phyloP scores from a whole-genome alignment of 441 rosid species.

The Erodium moschatum region DNA sequence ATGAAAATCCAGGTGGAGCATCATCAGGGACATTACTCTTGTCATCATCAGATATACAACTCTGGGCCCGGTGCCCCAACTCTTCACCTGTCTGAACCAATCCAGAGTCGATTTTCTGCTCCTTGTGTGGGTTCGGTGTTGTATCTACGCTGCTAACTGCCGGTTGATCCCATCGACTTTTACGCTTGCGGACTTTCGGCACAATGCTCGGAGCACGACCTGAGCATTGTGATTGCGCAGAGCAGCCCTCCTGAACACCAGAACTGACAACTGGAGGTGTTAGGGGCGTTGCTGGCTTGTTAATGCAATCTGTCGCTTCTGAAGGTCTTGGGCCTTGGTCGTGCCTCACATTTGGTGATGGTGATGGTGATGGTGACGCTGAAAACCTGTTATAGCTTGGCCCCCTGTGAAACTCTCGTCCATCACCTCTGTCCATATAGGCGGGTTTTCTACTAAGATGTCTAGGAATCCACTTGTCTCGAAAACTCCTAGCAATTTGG shows the following conservation, averaged over 20 bases:
- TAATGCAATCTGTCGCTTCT: slow-evolving; percentile 34
- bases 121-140: slow-evolving; percentile 21
- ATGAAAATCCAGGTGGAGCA: slow-evolving; percentile 76
- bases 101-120: slow-evolving; percentile 14
- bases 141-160: slow-evolving; percentile 16
- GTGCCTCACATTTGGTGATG: slow-evolving; percentile 36
- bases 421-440: slow-evolving; percentile 54
- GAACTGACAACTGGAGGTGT: slow-evolving; percentile 28
- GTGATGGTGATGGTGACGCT: slow-evolving; percentile 23
- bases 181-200: slow-evolving; percentile 75
- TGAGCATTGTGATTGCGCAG: slow-evolving; percentile 21
- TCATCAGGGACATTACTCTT: slow-evolving; percentile 37
- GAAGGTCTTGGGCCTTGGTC: slow-evolving; percentile 43
- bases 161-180: slow-evolving; percentile 97
- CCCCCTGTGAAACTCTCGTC: slow-evolving; percentile 40
- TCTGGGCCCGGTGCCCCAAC: too few relatives aligned
- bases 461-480: slow-evolving; percentile 83
- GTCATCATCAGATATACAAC: too few relatives aligned
- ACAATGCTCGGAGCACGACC: slow-evolving; percentile 18
- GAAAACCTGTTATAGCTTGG: slow-evolving; percentile 35
- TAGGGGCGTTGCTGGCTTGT: slow-evolving; percentile 27
- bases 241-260: slow-evolving; percentile 33
- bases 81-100: slow-evolving; percentile 12
- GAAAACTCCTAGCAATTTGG: slow-evolving; percentile 77
- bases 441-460: slow-evolving; percentile 45